These are phyloP conservation scores for Myxozyma vanderwaltii DNA, from an alignment of 805 yeast species.

Conservation along the genomic window DNA sequence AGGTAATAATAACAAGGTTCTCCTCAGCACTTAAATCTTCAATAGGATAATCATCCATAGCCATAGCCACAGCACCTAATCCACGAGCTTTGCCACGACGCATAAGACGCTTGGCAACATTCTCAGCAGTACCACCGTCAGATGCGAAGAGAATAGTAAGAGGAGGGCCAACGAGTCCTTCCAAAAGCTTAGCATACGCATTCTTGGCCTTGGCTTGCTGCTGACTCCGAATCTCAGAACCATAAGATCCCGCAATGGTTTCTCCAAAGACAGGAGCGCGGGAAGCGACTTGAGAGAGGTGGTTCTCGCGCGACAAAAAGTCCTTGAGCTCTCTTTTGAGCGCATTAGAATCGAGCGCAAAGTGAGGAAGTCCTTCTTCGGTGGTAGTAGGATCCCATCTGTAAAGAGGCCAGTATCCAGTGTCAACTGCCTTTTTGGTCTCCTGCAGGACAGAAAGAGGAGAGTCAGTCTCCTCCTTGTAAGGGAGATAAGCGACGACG, in stretches of 20 bases:
- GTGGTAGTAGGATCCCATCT: slow-evolving; percentile 70
- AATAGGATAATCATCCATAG: slow-evolving; percentile 70
- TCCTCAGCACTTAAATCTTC: slow-evolving; percentile 75
- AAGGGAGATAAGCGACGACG: slow-evolving; percentile 87
- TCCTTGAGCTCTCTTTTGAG: slow-evolving; percentile 73
- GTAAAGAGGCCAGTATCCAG: slow-evolving; percentile 97
- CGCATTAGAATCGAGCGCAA: slow-evolving; percentile 81
- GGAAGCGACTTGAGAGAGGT: slow-evolving; percentile 70
- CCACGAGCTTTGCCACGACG: slow-evolving; percentile 81
- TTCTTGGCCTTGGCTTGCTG: slow-evolving; percentile 71
- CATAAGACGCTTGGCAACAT: slow-evolving; percentile 74
- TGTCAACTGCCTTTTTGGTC: slow-evolving; percentile 85
- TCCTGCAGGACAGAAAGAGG: slow-evolving; percentile 78
- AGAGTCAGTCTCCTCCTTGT: slow-evolving; percentile 55
- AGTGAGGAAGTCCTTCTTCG: slow-evolving; percentile 52
- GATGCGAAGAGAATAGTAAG: slow-evolving; percentile 83
- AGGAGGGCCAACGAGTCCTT: slow-evolving; percentile 91
- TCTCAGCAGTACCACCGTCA: slow-evolving; percentile 88
- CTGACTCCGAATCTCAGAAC: slow-evolving; percentile 58
- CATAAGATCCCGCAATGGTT: slow-evolving; percentile 64
- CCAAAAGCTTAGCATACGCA: slow-evolving; percentile 75
- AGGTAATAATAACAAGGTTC: slow-evolving; percentile 66
- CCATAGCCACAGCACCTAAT: slow-evolving; percentile 61
- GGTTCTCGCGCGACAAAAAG: slow-evolving; percentile 88
- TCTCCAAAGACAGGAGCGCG: slow-evolving; percentile 76